Evolutionary conservation across 2,329 filamentous ascomycete genomes (phyloP), one percentile per base, ranked within the genome.

Genomic region (Epichloe sp.): DNA sequence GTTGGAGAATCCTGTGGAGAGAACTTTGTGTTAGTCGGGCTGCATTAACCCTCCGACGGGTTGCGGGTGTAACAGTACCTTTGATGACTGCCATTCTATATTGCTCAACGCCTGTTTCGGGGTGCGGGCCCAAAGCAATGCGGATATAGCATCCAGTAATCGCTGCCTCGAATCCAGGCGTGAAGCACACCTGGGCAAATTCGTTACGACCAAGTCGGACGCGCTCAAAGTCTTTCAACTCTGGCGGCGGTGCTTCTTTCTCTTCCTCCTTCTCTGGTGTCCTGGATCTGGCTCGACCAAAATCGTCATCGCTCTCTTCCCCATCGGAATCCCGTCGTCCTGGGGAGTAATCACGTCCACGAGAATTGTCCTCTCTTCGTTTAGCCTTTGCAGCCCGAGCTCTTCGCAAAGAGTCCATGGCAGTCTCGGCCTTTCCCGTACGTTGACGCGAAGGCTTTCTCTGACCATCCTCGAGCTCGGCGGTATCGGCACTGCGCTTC

Each of bases 51-150:
- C 15, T 44, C 19, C 10, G 5, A 4, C 26, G 3, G 4, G 5
- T 37, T 8, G 45, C 23, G 11, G n/a, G 17, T 14, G 7, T n/a
- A 17, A 15, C 7, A 35, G 14, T 73, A 88, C 88, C 82, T 70
- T 93, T 95, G 63, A 98, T 89, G 54, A 86, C 71, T 34, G 85
- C 86, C 78, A 98, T 85, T 54, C 91, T 85, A 67, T 98, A 98
- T 57, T 87, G 78, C 55, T 86, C 85, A 53, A 83, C 73, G 3
- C 85, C 83, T 4, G 79, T 86, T 21, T 82, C 76, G 11, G 79
- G 78, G 62, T 94, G 85, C 12, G 84, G 77, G 0, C 90, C 91
- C 52, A 96, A 80, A 55, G 83, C 86, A 57, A 97, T 81, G 48
- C 93, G 86, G 38, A 85, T 84, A 64, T 86, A 98, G 66, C 89